Percentiles rank a stretch among this genome's conserved stretches.
These are phyloP conservation scores for Arachis hypogaea DNA, from an alignment of 306 rosid species.

Conservation along the genomic window DNA sequence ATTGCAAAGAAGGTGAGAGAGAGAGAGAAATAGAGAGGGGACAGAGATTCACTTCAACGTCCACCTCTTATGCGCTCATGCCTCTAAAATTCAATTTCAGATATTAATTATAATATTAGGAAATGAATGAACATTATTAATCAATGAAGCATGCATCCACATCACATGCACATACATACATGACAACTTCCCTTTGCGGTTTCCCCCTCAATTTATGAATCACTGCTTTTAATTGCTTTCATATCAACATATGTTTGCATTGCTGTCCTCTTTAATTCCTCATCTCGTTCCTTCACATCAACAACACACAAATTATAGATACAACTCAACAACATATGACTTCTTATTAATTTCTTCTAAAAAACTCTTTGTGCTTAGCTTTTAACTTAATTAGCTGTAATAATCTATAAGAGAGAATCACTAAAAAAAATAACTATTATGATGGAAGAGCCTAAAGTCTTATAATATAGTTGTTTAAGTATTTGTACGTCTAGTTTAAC, in stretches of 20 bases:
- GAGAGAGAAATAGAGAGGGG: not conserved
- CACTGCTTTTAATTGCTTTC: not conserved
- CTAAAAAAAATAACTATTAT: no score
- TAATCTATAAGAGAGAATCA: no score
- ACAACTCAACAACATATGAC: slow-evolving; percentile 1
- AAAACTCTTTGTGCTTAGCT: not conserved
- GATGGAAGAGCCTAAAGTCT: no score
- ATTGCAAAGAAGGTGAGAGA: slow-evolving; percentile 1
- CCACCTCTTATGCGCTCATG: slow-evolving; percentile 6
- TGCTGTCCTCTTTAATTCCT: not conserved
- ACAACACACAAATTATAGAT: not conserved
- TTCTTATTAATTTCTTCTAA: not conserved
- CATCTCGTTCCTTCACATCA: not conserved
- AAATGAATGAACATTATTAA: slow-evolving; percentile 16
- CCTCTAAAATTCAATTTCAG: not conserved
- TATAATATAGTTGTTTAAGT: no score
- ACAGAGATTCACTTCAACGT: slow-evolving; percentile 34
- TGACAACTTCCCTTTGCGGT: not conserved
- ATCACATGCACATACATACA: slow-evolving; percentile 12
- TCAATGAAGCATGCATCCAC: slow-evolving; percentile 25
- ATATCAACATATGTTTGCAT: not conserved
- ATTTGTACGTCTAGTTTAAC: no score
- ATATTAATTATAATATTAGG: not conserved
- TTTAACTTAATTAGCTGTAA: no score
- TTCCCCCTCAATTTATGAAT: slow-evolving; percentile 1